Conservation (phyloP, 495 filamentous ascomycete species). For the Usnea hakonensis region DNA sequence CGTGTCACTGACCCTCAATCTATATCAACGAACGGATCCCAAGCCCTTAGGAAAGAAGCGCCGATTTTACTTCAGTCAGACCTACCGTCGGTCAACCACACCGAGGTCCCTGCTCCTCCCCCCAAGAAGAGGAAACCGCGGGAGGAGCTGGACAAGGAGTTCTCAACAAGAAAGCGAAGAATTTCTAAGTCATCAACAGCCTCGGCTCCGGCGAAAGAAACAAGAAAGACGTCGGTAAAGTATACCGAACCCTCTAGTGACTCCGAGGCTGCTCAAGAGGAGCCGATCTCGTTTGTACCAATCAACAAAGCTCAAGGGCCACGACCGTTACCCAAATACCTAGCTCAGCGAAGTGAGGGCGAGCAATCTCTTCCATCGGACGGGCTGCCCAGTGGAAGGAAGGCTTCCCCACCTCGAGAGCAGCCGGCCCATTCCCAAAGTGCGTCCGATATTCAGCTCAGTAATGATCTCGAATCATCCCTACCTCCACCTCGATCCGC, state of each 20-base stretch:
- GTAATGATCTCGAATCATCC: background rate
- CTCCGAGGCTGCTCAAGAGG: conserved; percentile 16
- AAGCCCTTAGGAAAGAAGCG: background rate
- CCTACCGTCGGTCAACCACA: conserved; percentile 10
- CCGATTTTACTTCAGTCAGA: conserved; percentile 20
- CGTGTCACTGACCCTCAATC: background rate
- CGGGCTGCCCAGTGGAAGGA: background rate
- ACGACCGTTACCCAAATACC: conserved; percentile 20
- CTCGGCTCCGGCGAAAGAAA: background rate
- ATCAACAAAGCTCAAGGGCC: conserved; percentile 48
- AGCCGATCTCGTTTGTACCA: conserved; percentile 7
- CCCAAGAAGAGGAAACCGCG: conserved; percentile 15
- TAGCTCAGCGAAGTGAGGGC: conserved; percentile 17
- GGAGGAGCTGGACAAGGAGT: conserved; percentile 21
- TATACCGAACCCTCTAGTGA: conserved; percentile 21
- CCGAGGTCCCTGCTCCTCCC: conserved; percentile 1
- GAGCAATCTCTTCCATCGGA: conserved; percentile 5
- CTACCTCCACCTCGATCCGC: background rate
- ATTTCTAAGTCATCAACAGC: conserved; percentile 2
- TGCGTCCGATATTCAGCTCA: background rate
- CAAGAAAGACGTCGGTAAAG: conserved; percentile 1
- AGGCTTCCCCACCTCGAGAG: background rate
- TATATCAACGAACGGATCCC: background rate
- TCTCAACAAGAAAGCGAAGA: conserved; percentile 16
- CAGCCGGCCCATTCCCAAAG: too few relatives aligned